Conservation (phyloP, 495 filamentous ascomycete genomes). For the Xylaria sp. region DNA sequence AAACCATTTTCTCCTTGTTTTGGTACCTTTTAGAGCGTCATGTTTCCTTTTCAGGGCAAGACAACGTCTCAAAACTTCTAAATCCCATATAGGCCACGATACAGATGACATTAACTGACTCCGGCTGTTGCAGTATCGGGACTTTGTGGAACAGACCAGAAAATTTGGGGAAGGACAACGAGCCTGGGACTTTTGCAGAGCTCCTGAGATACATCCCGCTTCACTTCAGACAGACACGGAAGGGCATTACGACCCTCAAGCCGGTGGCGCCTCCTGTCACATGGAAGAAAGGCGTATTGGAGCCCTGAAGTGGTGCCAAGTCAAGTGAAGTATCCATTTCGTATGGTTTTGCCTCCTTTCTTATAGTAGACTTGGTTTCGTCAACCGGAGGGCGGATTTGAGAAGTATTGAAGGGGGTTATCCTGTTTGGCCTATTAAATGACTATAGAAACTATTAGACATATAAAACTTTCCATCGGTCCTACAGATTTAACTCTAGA, state of each 20-base stretch:
- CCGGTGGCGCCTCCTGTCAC: background rate
- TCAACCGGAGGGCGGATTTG: background rate
- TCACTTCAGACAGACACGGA: slow-evolving; percentile 32
- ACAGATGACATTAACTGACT: too few species aligned
- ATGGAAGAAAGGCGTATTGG: slow-evolving; percentile 7
- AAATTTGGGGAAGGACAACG: slow-evolving; percentile 30
- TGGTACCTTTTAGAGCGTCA: too few species aligned
- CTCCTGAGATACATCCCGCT: slow-evolving; percentile 33
- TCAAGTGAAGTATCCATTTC: background rate
- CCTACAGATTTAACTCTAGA: background rate
- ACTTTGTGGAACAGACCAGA: slow-evolving; percentile 30
- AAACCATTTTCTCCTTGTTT: too few species aligned
- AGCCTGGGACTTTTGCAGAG: slow-evolving; percentile 37
- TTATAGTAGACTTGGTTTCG: background rate
- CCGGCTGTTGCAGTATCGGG: background rate
- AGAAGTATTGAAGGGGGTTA: background rate
- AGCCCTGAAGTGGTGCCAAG: background rate
- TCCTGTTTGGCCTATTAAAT: background rate
- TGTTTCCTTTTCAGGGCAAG: too few species aligned
- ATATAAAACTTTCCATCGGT: background rate
- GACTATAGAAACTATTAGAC: background rate
- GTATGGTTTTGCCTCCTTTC: background rate
- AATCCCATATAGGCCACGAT: too few species aligned
- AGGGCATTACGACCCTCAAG: background rate
- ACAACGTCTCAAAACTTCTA: too few species aligned